A percentile compares a stretch with the other conserved stretches of the same genome.
Evolutionary conservation across 768 basidiomycete species (phyloP).

Genomic region (Mrakia gelida): DNA sequence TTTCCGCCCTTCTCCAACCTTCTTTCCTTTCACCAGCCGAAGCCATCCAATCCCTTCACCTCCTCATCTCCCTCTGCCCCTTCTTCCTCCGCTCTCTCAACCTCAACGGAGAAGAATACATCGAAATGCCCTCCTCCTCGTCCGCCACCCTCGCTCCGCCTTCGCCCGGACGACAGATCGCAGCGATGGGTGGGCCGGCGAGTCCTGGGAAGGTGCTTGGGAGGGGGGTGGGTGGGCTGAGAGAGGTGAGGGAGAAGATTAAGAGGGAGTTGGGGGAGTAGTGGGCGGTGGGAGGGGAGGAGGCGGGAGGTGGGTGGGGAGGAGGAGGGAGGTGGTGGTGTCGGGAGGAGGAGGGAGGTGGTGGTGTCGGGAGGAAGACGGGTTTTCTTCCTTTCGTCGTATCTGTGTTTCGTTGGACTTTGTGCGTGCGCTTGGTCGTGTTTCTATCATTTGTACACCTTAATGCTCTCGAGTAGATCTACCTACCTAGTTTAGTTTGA

Average conservation of each 20-base stretch:
- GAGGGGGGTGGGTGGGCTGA: constrained; percentile 38
- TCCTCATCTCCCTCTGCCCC: constrained; percentile 43
- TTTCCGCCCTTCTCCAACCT: background rate
- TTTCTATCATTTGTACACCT: no score
- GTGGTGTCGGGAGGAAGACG: no score
- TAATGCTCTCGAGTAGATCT: no score
- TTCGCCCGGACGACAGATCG: no score
- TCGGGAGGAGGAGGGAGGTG: no score
- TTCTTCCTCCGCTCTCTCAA: constrained; percentile 41
- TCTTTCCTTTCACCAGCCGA: constrained; percentile 37
- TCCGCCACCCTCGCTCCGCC: background rate
- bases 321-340: no score
- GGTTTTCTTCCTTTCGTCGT: background rate
- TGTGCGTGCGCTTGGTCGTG: no score
- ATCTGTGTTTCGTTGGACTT: background rate
- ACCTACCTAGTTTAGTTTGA: no score
- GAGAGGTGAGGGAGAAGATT: constrained; percentile 46
- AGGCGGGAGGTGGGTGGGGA: background rate
- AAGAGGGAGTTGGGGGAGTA: constrained; percentile 39
- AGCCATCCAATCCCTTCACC: constrained; percentile 41
- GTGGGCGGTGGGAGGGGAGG: background rate
- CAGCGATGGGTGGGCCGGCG: constrained; percentile 22
- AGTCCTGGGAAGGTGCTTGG: constrained; percentile 37
- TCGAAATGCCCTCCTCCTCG: constrained; percentile 42
- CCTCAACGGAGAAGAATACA: constrained; percentile 41